Conservation (phyloP, 108 stramenopile genomes). For the Pseudonitzschia delicatissima region DNA sequence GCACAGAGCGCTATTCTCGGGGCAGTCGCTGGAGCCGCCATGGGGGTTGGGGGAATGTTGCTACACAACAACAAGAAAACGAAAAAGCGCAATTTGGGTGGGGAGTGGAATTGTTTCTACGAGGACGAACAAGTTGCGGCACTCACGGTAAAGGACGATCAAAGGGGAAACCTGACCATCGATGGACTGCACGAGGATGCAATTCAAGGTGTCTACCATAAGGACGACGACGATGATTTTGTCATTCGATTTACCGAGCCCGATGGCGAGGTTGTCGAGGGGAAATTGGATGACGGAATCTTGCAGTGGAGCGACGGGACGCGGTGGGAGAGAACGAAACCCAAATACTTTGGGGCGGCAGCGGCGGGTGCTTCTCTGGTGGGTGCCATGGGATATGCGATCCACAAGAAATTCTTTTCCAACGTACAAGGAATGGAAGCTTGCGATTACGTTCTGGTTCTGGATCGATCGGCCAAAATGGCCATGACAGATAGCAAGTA, state of each 20-base stretch:
- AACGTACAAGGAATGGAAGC: neutral
- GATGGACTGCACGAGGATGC: neutral
- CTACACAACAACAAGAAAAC: neutral
- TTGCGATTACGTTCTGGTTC: neutral
- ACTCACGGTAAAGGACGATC: neutral
- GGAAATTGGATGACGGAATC: neutral
- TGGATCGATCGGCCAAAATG: constrained; percentile 5
- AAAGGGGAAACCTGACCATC: neutral
- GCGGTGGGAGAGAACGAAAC: neutral
- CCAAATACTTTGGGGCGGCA: neutral
- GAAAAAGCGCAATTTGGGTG: neutral
- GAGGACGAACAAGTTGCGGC: neutral
- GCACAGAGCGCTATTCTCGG: neutral
- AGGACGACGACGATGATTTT: neutral
- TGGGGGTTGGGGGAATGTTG: neutral
- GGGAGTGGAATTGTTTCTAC: neutral
- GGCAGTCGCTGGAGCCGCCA: neutral
- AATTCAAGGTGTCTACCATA: neutral
- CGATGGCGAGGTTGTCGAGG: neutral
- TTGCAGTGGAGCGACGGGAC: neutral
- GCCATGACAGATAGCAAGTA: too few species aligned
- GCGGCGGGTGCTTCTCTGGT: neutral
- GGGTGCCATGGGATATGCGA: neutral
- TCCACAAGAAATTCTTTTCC: constrained; percentile 3
- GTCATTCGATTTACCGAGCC: neutral